Evolutionary conservation across 2,329 filamentous ascomycete genomes (phyloP), one percentile per base, ranked within the genome.

Genomic region (Neocatenulostroma microsporum): DNA sequence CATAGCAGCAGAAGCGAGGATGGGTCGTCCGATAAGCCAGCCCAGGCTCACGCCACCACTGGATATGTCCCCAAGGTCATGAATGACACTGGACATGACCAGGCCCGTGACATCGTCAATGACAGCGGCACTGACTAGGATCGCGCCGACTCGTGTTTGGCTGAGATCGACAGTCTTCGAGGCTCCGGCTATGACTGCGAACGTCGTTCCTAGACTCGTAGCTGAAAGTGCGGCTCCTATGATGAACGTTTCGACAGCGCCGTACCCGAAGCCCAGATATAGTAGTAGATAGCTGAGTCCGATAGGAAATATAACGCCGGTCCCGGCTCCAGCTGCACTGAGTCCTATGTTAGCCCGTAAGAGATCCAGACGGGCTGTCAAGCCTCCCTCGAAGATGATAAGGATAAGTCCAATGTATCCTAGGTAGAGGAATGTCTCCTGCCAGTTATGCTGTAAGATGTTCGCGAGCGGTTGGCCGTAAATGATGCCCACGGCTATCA

Each of bases 71-170:
- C 80, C 70, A 0, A 89, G 63, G 31, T 78, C 79, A 0, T 80
- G 74, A 14, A 91, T 80, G 30, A 89, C 72, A 46, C 84, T 76
- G 0, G 86, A 80, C 74, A 89, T 82, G 7, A 88, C 74, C 8
- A 89, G 62, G 0, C 82, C 83, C 2, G 84, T 72, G 0, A 89
- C 78, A 60, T 91, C 84, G 54, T 91, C 84, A 62, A 91, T 74
- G 74, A 91, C 84, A 0, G 84, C 84, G 1, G 82, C 83, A 41
- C 74, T 79, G 2, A 75, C 74, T 0, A 87, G 67, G 0, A 91
- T 73, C 6, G 61, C 76, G 39, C 63, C 84, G 0, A 80, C 54
- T 2, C 74, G 61, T 7, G 70, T 77, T 2, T 62, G 55, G n/a
- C 62, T 63, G 9, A 80, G 57, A 2, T 67, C 67, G 2, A 76